Evolutionary conservation across 495 filamentous ascomycete genomes (phyloP).

Genomic region (Penicillium odoratum): DNA sequence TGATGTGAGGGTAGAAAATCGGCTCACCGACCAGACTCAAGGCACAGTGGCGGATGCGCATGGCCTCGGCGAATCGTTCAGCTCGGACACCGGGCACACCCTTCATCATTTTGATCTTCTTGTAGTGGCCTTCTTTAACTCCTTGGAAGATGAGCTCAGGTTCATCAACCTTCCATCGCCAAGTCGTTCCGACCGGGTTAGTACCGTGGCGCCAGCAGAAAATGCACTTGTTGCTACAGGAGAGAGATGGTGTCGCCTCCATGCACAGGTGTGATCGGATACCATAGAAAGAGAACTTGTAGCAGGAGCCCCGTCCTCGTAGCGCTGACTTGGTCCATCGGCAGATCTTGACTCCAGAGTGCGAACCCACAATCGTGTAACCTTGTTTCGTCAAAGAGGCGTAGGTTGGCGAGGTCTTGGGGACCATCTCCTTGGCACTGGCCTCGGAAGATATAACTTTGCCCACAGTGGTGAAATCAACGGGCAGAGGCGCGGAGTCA

Average conservation of each 20-base stretch:
- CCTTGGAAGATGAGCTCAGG: slow-evolving; percentile 86
- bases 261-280: slow-evolving; percentile 95
- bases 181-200: slow-evolving; percentile 92
- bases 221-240: slow-evolving; percentile 96
- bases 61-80: slow-evolving; percentile 88
- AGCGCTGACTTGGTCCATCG: slow-evolving; percentile 98
- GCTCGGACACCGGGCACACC: slow-evolving; percentile 90
- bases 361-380: slow-evolving; percentile 90
- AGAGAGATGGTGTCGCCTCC: slow-evolving; percentile 93
- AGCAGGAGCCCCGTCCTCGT: slow-evolving; percentile 92
- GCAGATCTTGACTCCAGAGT: slow-evolving; percentile 96
- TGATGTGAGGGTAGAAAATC: slow-evolving; percentile 97
- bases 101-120: slow-evolving; percentile 96
- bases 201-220: slow-evolving; percentile 99
- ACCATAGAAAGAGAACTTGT: slow-evolving; percentile 96
- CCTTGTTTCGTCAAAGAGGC: slow-evolving; percentile 90
- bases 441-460: slow-evolving; percentile 39
- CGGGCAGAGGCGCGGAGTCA: slow-evolving; percentile 58
- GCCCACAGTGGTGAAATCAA: slow-evolving; percentile 81
- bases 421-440: slow-evolving; percentile 84
- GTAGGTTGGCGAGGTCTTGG: slow-evolving; percentile 83
- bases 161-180: slow-evolving; percentile 93
- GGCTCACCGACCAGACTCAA: slow-evolving; percentile 90
- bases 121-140: slow-evolving; percentile 87
- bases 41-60: slow-evolving; percentile 90